Evolutionary conservation across 1,284 basidiomycete species (phyloP).

Genomic region (Naganishia sp.): DNA sequence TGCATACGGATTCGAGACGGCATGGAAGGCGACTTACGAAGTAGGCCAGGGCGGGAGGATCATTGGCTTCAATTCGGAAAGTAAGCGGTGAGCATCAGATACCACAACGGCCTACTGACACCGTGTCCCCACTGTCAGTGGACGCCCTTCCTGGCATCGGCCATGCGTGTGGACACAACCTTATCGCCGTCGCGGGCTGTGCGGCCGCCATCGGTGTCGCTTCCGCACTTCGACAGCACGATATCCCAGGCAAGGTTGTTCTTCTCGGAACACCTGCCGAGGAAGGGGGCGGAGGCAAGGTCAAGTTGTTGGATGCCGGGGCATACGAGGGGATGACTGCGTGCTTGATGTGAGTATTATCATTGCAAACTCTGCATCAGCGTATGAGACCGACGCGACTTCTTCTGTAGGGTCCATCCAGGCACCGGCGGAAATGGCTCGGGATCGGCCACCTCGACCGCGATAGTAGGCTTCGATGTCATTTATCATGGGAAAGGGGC

Average conservation of each 20-base stretch:
- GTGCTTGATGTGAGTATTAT: slow-evolving; percentile 64
- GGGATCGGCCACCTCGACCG: slow-evolving; percentile 23
- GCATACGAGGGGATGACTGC: slow-evolving; percentile 66
- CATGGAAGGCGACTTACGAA: slow-evolving; percentile 41
- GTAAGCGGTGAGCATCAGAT: slow-evolving; percentile 25
- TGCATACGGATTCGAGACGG: slow-evolving; percentile 61
- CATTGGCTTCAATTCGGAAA: slow-evolving; percentile 44
- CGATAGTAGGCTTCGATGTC: slow-evolving; percentile 38
- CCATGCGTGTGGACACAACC: slow-evolving; percentile 69
- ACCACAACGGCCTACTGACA: no score
- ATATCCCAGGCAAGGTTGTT: slow-evolving; percentile 69
- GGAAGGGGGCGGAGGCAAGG: slow-evolving; percentile 76
- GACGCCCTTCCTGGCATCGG: slow-evolving; percentile 57
- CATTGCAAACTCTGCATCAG: neutral
- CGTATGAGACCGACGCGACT: neutral
- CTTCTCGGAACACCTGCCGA: slow-evolving; percentile 83
- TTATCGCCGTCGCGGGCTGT: slow-evolving; percentile 53
- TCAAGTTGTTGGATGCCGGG: slow-evolving; percentile 62
- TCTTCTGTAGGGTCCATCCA: slow-evolving; percentile 14
- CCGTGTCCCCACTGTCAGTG: neutral
- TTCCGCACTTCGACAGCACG: slow-evolving; percentile 55
- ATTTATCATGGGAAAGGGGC: slow-evolving; percentile 41
- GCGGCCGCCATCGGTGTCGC: slow-evolving; percentile 48
- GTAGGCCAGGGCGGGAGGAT: slow-evolving; percentile 39
- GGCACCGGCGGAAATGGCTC: slow-evolving; percentile 31